Base-by-base conservation (phyloP, 306 rosid species). In the Lagenaria siceraria region DNA sequence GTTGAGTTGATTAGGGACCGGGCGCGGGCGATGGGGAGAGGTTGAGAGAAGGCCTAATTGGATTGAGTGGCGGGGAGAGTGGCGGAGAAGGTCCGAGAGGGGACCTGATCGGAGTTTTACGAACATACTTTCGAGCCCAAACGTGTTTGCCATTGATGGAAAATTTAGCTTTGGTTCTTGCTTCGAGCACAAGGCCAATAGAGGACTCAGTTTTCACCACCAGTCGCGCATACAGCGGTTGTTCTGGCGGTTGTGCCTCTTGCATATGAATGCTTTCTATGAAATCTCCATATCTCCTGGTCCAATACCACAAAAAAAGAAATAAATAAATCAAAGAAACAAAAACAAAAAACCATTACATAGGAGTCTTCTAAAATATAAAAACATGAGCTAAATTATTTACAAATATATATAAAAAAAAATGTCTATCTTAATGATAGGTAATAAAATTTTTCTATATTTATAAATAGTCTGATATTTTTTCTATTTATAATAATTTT, bases 121-220 rank as follows among this genome's bases (percentile, higher is more conserved):
- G 79, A 35, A 91, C 48, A 53, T 76, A 91, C 46, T 82, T 91
- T 42, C 92, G 81, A 2, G 90, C 97, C 90, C 97, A 89, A 14
- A 85, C 88, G 72, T 91, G 93, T 25, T 91, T 91, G 7, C 92
- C 93, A 52, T 91, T 89, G 43, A 89, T 89, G 76, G 77, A 14
- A 65, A 89, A 87, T 15, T 89, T 91, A 8, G 86, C 78, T 46
- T 61, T 89, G 8, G 40, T 21, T 7, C 49, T 56, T 1, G 74
- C 77, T 4, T 81, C 83, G n/a, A 91, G 82, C 0, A 89, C 76
- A 25, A 14, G 7, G 17, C 75, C 84, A 31, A 87, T 75, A 21
- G 62, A 21, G 51, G 84, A 52, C 3, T 54, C 78, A 0, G 71
- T 54, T 9, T 80, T 86, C 31, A 86, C 64, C 60, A 91, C 87